phyloP scores from a whole-genome alignment of 768 basidiomycete species.

The Lentinula guzmanii region DNA sequence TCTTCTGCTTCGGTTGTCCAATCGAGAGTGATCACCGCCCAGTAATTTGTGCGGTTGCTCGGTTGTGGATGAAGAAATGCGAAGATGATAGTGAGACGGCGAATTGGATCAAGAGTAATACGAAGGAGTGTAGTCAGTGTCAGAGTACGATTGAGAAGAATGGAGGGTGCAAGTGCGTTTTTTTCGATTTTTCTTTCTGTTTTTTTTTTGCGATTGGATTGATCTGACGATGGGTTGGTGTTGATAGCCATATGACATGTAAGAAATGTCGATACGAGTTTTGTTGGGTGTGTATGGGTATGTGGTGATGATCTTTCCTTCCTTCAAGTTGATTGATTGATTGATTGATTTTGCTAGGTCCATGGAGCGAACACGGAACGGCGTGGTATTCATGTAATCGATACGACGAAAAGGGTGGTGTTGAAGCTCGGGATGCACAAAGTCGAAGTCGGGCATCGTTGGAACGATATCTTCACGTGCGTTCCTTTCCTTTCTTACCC shows the following conservation, averaged over 20 bases:
- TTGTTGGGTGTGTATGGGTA: slow-evolving; percentile 99
- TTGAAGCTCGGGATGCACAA: slow-evolving; percentile 88
- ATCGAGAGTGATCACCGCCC: slow-evolving; percentile 90
- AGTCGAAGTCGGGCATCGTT: slow-evolving; percentile 85
- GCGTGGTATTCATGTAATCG: slow-evolving; percentile 98
- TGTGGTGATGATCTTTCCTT: slow-evolving; percentile 10
- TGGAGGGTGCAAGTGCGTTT: slow-evolving; percentile 96
- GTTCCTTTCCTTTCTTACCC: slow-evolving; percentile 20
- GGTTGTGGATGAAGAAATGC: slow-evolving; percentile 96
- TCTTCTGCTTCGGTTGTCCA: slow-evolving; percentile 93
- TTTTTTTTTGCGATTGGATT: not conserved
- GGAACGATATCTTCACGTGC: slow-evolving; percentile 92
- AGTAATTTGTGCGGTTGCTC: slow-evolving; percentile 81
- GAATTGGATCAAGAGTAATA: slow-evolving; percentile 99
- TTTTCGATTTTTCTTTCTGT: not conserved
- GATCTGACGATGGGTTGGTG: not conserved
- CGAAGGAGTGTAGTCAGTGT: slow-evolving; percentile 95
- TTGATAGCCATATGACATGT: slow-evolving; percentile 94
- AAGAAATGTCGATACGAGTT: slow-evolving; percentile 99
- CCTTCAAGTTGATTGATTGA: slow-evolving; percentile 10
- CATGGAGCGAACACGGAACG: slow-evolving; percentile 96
- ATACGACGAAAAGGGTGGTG: slow-evolving; percentile 87
- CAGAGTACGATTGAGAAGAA: slow-evolving; percentile 99
- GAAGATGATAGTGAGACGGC: slow-evolving; percentile 97
- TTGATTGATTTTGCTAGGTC: slow-evolving; percentile 46